Evolutionary conservation across 192 early-diverging fungal species (phyloP), one percentile per base, ranked within the genome.

Genomic region (Coemansia sp.): DNA sequence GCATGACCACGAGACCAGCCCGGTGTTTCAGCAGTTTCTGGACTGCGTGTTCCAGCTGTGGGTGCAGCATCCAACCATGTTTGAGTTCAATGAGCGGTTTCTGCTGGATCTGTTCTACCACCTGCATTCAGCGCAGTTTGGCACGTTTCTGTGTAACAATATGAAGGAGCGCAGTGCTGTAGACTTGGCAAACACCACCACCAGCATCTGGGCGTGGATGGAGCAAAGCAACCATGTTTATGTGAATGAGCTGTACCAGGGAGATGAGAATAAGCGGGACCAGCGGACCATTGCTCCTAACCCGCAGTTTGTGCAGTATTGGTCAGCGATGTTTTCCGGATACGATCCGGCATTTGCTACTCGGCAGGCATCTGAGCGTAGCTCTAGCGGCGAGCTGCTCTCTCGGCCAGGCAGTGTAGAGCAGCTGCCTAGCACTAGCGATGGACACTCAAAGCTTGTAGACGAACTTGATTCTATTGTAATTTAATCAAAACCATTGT

Each of bases 11-110:
- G 96, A 99, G 63, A 89, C 92, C 0, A 90, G 89, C 21, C 96
- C 96, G 11, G 87, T 99, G 10, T 99, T 99, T 68, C 88, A 94
- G 38, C 96, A 99, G 77, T 99, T 97, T 59, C 79, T 99, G 12
- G 96, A 99, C 70, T 95, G 93, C 74, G 82, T 94, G 26, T 99
- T 90, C 74, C 96, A 99, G 73, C 72, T 95, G 12, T 89, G 89
- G 80, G 80, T 76, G 18, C 90, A 94, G 72, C 86, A 84, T 53
- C 94, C 96, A 11, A 86, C 86, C 3, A 84, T 89, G 51, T 99
- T 99, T 72, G 94, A 95, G 81, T 99, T 93, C 56, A 89, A 87
- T 58, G 91, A 95, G 65, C 61, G 79, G 18, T 82, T 94, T 43
- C 67, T 99, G 56, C 79, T 87, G 0, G 79, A 87, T 18, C 78